A percentile compares a stretch with the other conserved stretches of the same genome.
These are phyloP conservation scores for Clonostachys rosea DNA, from an alignment of 2,329 filamentous ascomycete species.

Conservation along the genomic window DNA sequence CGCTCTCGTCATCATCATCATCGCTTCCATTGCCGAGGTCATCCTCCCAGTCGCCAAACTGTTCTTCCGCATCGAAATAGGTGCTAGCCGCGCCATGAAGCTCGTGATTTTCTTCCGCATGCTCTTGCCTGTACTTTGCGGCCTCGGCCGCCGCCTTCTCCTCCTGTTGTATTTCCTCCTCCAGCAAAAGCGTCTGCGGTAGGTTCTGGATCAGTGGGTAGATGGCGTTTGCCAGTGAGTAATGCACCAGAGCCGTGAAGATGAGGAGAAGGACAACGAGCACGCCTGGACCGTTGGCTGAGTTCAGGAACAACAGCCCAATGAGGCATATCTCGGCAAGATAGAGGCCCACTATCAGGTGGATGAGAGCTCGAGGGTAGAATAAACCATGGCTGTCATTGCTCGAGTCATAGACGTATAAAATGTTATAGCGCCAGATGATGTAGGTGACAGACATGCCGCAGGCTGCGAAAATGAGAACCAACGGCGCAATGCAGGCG, in stretches of 20 bases:
- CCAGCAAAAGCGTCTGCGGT: constrained; percentile 63
- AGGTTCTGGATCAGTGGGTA: constrained; percentile 73
- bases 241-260: constrained; percentile 72
- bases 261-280: constrained; percentile 74
- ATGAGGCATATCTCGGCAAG: constrained; percentile 78
- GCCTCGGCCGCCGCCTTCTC: constrained; percentile 41
- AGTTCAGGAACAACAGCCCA: constrained; percentile 72
- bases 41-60: constrained; percentile 26
- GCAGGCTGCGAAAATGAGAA: constrained; percentile 75
- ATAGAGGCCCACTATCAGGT: constrained; percentile 81
- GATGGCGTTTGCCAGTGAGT: constrained; percentile 68
- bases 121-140: constrained; percentile 11
- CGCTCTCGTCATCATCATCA: constrained; percentile 9
- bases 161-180: constrained; percentile 39
- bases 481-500: constrained; percentile 78
- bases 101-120: constrained; percentile 5
- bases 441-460: constrained; percentile 80
- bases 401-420: constrained; percentile 77
- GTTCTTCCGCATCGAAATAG: constrained; percentile 26
- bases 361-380: constrained; percentile 83
- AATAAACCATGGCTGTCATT: constrained; percentile 86
- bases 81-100: constrained; percentile 19
- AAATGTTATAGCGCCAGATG: constrained; percentile 84
- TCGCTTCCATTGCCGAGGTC: constrained; percentile 18
- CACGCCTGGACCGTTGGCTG: constrained; percentile 63